Conservation (phyloP, 768 basidiomycete genomes). For the Russula sp. region DNA sequence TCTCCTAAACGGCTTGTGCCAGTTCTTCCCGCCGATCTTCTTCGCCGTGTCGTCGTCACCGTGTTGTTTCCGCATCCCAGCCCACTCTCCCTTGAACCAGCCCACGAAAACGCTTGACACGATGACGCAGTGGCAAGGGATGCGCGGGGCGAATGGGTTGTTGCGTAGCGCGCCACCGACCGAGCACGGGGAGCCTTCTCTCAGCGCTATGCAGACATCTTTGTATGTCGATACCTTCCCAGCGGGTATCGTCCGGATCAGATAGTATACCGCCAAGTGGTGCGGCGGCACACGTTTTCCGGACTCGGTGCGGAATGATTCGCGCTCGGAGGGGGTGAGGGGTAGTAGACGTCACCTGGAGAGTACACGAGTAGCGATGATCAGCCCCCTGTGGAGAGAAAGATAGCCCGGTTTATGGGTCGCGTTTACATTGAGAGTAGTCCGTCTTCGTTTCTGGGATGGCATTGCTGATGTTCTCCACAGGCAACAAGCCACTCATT, state of each 20-base stretch:
- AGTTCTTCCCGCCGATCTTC: no score
- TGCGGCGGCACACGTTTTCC: conserved; percentile 21
- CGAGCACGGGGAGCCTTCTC: conserved; percentile 56
- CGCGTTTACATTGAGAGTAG: conserved; percentile 3
- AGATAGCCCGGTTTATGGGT: not conserved
- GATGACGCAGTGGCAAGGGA: conserved; percentile 67
- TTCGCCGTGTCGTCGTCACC: no score
- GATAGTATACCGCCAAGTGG: conserved; percentile 23
- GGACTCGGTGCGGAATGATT: conserved; percentile 11
- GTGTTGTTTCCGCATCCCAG: not conserved
- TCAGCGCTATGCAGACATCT: conserved; percentile 38
- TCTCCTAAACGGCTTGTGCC: conserved; percentile 7
- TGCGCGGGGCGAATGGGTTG: conserved; percentile 60
- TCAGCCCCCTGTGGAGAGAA: not conserved
- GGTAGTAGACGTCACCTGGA: conserved; percentile 17
- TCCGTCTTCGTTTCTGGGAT: not conserved
- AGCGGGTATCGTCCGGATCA: conserved; percentile 10
- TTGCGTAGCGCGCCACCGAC: conserved; percentile 57
- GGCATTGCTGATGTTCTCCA: not conserved
- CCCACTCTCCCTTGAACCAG: conserved; percentile 58
- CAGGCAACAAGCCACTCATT: not conserved
- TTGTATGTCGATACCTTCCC: conserved; percentile 22
- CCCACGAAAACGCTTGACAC: conserved; percentile 54
- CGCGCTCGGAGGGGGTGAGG: conserved; percentile 14
- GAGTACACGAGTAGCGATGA: no score